Evolutionary conservation across 306 rosid species (phyloP), one percentile per base, ranked within the genome.

Genomic region (Vigna unguiculata): DNA sequence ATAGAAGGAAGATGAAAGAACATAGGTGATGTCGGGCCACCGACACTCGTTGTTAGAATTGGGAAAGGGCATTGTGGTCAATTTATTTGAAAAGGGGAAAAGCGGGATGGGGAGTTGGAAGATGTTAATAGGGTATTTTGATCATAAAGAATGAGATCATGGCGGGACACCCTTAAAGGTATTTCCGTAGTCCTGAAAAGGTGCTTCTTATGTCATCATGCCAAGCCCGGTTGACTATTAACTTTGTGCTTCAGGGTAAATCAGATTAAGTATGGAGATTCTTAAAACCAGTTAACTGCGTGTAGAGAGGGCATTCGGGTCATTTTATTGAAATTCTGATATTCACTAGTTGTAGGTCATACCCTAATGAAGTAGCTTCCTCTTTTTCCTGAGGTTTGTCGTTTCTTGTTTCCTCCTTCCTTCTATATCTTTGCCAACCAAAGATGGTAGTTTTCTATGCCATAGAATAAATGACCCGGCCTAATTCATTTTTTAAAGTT

Each of bases 151-250:
- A 43, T 60, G 78, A 75, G 83, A 90, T 83, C 85, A 84, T 78
- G 76, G 86, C 74, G 90, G 86, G 81, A 67, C 72, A 72, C 81
- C 77, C 55, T 77, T 48, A 51, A 77, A 72, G 81, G 71, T 69
- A 46, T 71, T 71, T 88, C 89, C 85, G 87, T 83, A 74, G 89
- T 84, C 86, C 90, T 85, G 85, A 79, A 86, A 79, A 82, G 85
- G 19, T 51, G 80, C 77, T 80, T 64, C 77, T 68, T 70, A 58
- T 69, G 83, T 73, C 85, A 80, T 76, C 14, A 75, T 75, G 78
- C 66, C 24, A 21, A 12, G 74, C 47, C 45, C 34, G 12, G 21
- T 85, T 85, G 88, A 83, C 83, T 67, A 62, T 78, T 69, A 68
- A 54, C 75, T 51, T 54, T 65, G 67, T 53, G 30, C 54, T 38